These are phyloP conservation scores for Globisporangium paroecandrum DNA, from an alignment of 352 stramenopile species.

Conservation along the genomic window DNA sequence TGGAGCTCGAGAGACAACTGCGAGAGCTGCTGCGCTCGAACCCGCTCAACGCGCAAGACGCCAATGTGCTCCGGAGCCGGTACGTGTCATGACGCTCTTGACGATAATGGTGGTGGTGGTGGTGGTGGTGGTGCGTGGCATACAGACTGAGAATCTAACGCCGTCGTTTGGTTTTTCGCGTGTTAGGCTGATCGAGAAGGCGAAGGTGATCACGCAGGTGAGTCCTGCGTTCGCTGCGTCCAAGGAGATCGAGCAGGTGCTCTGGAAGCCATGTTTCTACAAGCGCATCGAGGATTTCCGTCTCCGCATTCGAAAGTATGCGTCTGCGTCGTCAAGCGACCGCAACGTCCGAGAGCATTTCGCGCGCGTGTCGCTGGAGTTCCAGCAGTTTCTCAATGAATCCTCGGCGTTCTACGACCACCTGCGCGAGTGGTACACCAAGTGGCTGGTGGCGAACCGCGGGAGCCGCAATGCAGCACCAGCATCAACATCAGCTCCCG, in stretches of 20 bases:
- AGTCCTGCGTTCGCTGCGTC: conserved; percentile 51
- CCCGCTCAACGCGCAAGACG: conserved; percentile 54
- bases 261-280: conserved; percentile 92
- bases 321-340: conserved; percentile 58
- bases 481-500: conserved; percentile 7
- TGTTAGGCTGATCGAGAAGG: conserved; percentile 50
- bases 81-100: conserved; percentile 8
- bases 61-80: conserved; percentile 49
- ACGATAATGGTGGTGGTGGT: background rate
- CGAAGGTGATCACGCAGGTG: conserved; percentile 35
- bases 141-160: background rate
- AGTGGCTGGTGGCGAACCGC: conserved; percentile 46
- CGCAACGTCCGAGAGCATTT: conserved; percentile 77
- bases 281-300: conserved; percentile 89
- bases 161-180: background rate
- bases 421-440: conserved; percentile 44
- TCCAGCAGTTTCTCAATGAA: conserved; percentile 65
- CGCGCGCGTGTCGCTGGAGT: conserved; percentile 63
- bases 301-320: conserved; percentile 83
- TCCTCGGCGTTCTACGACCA: conserved; percentile 75
- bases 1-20: conserved; percentile 66
- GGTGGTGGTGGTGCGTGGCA: too few relatives aligned
- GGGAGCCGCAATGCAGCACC: conserved; percentile 27
- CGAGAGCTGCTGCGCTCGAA: conserved; percentile 67
- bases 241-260: conserved; percentile 75